These are phyloP conservation scores for Colletotrichum musae DNA, from an alignment of 2,329 filamentous ascomycete genomes.

Conservation along the genomic window DNA sequence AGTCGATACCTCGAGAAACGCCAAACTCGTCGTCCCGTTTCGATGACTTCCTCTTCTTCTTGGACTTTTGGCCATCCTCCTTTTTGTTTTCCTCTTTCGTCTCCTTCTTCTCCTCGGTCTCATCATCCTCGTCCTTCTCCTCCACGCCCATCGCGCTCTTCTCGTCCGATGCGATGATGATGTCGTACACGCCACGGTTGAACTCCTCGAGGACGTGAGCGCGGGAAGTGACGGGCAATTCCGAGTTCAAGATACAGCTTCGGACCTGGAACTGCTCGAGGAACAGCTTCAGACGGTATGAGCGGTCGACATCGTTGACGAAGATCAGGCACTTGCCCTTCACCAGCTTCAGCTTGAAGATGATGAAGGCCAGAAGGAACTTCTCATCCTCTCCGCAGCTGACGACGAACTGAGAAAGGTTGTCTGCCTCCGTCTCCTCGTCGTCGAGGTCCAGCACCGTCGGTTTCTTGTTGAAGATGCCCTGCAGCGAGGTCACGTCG, in stretches of 20 bases:
- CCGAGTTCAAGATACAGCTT: conserved; percentile 93
- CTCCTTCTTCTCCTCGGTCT: conserved; percentile 40
- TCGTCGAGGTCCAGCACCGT: conserved; percentile 87
- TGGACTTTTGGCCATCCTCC: conserved; percentile 44
- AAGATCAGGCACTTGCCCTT: conserved; percentile 86
- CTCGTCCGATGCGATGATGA: conserved; percentile 96
- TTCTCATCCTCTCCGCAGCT: conserved; percentile 98
- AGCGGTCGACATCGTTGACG: conserved; percentile 87
- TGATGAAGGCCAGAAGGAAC: conserved; percentile 91
- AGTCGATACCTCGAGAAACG: conserved; percentile 87
- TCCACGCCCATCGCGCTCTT: conserved; percentile 84
- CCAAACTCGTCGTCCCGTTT: conserved; percentile 89
- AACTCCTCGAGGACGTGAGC: conserved; percentile 98
- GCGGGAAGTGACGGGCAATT: conserved; percentile 92
- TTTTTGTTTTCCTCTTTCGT: conserved; percentile 61
- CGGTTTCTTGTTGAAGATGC: conserved; percentile 87
- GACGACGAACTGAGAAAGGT: conserved; percentile 89
- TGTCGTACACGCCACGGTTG: conserved; percentile 96
- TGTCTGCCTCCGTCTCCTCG: conserved; percentile 81
- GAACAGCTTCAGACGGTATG: conserved; percentile 93
- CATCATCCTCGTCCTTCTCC: conserved; percentile 57
- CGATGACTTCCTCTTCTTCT: conserved; percentile 74
- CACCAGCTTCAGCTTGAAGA: conserved; percentile 94
- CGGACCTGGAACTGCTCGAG: conserved; percentile 97
- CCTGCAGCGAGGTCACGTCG: conserved; percentile 88